Percentiles rank a stretch among this genome's conserved stretches.
These are phyloP conservation scores for Trichoderma semiorbis DNA, from an alignment of 2,329 filamentous ascomycete species.

Conservation along the genomic window DNA sequence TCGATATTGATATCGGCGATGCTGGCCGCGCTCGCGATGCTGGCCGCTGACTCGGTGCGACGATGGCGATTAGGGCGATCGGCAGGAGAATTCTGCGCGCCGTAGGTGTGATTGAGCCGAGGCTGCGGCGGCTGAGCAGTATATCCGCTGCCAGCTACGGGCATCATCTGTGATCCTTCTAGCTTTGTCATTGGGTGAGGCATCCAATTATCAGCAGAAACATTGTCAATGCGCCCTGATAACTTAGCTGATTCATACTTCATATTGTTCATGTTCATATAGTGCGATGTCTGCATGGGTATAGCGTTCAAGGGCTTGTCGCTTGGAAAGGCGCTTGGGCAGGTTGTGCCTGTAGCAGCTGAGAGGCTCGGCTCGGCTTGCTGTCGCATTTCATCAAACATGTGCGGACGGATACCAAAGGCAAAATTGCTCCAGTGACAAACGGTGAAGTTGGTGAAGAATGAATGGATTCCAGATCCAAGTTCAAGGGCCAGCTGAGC, in stretches of 20 bases:
- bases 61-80: slow-evolving; percentile 41
- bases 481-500: slow-evolving; percentile 26
- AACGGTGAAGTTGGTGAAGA: slow-evolving; percentile 17
- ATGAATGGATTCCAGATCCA: slow-evolving; percentile 24
- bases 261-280: slow-evolving; percentile 52
- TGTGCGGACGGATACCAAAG: slow-evolving; percentile 21
- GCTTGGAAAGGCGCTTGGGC: slow-evolving; percentile 48
- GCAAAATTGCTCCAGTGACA: slow-evolving; percentile 9
- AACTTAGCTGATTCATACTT: slow-evolving; percentile 43
- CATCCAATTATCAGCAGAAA: slow-evolving; percentile 30
- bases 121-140: slow-evolving; percentile 31
- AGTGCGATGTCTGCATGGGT: slow-evolving; percentile 53
- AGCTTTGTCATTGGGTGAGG: slow-evolving; percentile 46
- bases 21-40: slow-evolving; percentile 55
- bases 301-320: slow-evolving; percentile 45
- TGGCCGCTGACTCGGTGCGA: slow-evolving; percentile 58
- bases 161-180: slow-evolving; percentile 40
- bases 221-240: slow-evolving; percentile 32
- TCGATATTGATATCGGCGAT: slow-evolving; percentile 63
- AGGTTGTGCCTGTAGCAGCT: slow-evolving; percentile 52
- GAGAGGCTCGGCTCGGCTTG: slow-evolving; percentile 51
- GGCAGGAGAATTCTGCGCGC: slow-evolving; percentile 20
- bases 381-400: slow-evolving; percentile 58
- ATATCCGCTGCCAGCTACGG: slow-evolving; percentile 42
- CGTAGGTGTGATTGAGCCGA: slow-evolving; percentile 16